These are phyloP conservation scores for Trichophyton equinum DNA, from an alignment of 2,329 filamentous ascomycete species.

Conservation along the genomic window DNA sequence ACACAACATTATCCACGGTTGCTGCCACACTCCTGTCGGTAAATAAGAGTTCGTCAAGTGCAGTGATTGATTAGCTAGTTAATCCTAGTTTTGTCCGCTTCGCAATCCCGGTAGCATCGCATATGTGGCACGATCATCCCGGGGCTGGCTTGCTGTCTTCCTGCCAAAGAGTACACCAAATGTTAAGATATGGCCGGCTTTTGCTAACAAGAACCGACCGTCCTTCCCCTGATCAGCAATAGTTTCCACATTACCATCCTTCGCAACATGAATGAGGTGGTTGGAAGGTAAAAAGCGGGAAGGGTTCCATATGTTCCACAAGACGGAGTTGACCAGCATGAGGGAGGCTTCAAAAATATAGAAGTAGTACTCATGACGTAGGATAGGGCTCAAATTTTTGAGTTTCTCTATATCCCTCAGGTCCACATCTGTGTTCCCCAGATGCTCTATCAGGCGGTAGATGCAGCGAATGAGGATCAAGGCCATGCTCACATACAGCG, in stretches of 20 bases:
- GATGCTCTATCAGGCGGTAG: constrained; percentile 46
- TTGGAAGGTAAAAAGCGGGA: constrained; percentile 37
- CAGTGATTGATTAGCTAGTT: too few relatives aligned
- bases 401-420: constrained; percentile 12
- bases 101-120: too few relatives aligned
- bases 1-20: too few relatives aligned
- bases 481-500: constrained; percentile 39
- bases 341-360: constrained; percentile 43
- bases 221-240: background rate
- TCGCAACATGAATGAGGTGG: constrained; percentile 39
- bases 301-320: constrained; percentile 42
- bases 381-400: constrained; percentile 29
- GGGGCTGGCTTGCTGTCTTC: background rate
- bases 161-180: background rate
- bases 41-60: too few relatives aligned
- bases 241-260: constrained; percentile 28
- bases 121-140: too few relatives aligned
- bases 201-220: background rate
- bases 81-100: too few relatives aligned
- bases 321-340: constrained; percentile 39
- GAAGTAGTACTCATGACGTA: constrained; percentile 47
- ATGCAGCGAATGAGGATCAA: constrained; percentile 42
- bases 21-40: too few relatives aligned
- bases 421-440: constrained; percentile 18
- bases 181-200: background rate